phyloP scores from a whole-genome alignment of 2,329 filamentous ascomycete species.

The Samsoniella hepiali region DNA sequence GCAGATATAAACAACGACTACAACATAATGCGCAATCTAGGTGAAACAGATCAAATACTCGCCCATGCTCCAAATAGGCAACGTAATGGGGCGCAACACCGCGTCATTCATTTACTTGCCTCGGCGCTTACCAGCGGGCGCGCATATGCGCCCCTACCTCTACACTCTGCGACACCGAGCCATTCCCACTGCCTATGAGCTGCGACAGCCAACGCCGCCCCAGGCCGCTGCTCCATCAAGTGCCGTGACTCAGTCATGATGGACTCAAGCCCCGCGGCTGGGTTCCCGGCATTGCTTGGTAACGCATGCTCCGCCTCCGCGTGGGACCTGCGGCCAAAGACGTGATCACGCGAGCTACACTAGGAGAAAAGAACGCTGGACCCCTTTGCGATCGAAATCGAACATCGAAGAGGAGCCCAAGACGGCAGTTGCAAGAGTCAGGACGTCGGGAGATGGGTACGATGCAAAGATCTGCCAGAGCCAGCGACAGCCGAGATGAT shows the following conservation, averaged over 20 bases:
- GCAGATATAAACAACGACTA: neutral
- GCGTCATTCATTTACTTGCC: neutral
- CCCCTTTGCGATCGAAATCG: conserved; percentile 10
- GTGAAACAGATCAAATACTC: neutral
- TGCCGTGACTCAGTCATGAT: conserved; percentile 6
- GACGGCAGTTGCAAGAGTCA: conserved; percentile 1
- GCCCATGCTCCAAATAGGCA: neutral
- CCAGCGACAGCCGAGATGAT: neutral
- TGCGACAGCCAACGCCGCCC: neutral
- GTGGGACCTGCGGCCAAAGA: neutral
- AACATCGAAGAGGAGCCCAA: conserved; percentile 1
- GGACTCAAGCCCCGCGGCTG: neutral
- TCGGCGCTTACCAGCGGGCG: neutral
- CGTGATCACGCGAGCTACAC: neutral
- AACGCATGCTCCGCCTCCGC: conserved; percentile 7
- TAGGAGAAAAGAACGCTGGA: neutral
- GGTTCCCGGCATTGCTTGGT: neutral
- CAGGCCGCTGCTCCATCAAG: neutral
- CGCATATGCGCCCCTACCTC: neutral
- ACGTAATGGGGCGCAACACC: neutral
- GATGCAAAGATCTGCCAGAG: neutral
- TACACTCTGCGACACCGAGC: neutral
- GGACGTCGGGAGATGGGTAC: conserved; percentile 6
- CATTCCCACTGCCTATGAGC: neutral
- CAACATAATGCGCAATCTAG: neutral